Evolutionary conservation across 257 asterid genomes (phyloP).

Genomic region (Nicotiana attenuata): DNA sequence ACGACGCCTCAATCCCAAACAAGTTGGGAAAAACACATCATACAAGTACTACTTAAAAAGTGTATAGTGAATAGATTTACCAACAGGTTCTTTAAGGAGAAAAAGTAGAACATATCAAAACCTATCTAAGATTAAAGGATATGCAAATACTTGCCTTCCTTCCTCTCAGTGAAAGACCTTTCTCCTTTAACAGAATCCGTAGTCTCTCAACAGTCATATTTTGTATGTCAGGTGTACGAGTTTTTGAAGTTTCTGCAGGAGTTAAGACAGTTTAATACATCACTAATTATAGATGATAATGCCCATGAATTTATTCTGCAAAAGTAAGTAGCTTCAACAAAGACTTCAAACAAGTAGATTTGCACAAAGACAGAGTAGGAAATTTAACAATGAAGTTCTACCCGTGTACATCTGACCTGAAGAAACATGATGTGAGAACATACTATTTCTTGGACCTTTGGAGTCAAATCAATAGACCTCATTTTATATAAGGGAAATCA

Average conservation of each 20-base stretch:
- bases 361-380: not conserved
- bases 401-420: not conserved
- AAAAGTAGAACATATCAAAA: not conserved
- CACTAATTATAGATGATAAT: not conserved
- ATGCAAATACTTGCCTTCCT: slow-evolving; percentile 53
- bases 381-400: not conserved
- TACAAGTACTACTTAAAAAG: not conserved
- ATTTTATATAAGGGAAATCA: not conserved
- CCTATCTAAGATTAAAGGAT: not conserved
- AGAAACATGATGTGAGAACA: not conserved
- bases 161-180: slow-evolving; percentile 64
- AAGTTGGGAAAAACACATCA: not conserved
- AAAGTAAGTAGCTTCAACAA: not conserved
- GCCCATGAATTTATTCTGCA: not conserved
- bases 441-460: not conserved
- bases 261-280: not conserved
- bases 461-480: not conserved
- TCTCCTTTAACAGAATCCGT: slow-evolving; percentile 62
- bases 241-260: slow-evolving; percentile 32
- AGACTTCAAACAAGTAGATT: not conserved
- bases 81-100: not conserved
- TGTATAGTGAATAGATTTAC: not conserved
- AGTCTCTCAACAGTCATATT: slow-evolving; percentile 64
- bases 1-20: not conserved
- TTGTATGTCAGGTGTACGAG: slow-evolving; percentile 37